phyloP scores from a whole-genome alignment of 805 yeast genomes.

The Myxozyma nipponensis region DNA sequence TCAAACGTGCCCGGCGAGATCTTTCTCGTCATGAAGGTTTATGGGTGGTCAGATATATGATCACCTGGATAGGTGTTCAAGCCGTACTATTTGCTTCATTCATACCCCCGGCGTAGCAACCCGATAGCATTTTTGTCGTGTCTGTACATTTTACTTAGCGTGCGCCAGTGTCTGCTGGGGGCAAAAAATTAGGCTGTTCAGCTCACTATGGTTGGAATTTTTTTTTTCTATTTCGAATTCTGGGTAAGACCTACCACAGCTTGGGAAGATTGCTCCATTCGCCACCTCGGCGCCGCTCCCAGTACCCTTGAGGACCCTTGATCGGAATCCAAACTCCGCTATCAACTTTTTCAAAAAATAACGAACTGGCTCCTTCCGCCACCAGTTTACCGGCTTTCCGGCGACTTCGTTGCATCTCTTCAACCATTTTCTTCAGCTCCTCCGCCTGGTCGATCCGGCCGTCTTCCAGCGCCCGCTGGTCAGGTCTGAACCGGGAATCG shows the following conservation, averaged over 20 bases:
- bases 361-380: conserved; percentile 21
- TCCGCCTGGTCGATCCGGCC: conserved; percentile 75
- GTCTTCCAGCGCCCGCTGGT: conserved; percentile 64
- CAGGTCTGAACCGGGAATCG: conserved; percentile 89
- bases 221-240: too few relatives aligned
- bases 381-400: conserved; percentile 43
- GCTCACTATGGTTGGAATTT: too few relatives aligned
- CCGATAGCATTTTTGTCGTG: too few relatives aligned
- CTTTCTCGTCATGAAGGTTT: conserved; percentile 33
- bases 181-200: too few relatives aligned
- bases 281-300: conserved; percentile 15
- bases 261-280: conserved; percentile 17
- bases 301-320: conserved; percentile 21
- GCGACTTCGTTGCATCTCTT: conserved; percentile 74
- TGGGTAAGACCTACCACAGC: too few relatives aligned
- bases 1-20: conserved; percentile 18
- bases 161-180: too few relatives aligned
- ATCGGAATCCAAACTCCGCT: conserved; percentile 26
- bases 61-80: conserved; percentile 66
- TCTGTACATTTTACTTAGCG: too few relatives aligned
- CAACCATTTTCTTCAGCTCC: conserved; percentile 58
- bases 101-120: conserved; percentile 71
- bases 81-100: conserved; percentile 73
- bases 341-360: conserved; percentile 21
- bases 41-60: conserved; percentile 46